A percentile compares a stretch with the other conserved stretches of the same genome.
Evolutionary conservation across 148 eudicot species (phyloP).

Genomic region (Chenopodium suecicum): DNA sequence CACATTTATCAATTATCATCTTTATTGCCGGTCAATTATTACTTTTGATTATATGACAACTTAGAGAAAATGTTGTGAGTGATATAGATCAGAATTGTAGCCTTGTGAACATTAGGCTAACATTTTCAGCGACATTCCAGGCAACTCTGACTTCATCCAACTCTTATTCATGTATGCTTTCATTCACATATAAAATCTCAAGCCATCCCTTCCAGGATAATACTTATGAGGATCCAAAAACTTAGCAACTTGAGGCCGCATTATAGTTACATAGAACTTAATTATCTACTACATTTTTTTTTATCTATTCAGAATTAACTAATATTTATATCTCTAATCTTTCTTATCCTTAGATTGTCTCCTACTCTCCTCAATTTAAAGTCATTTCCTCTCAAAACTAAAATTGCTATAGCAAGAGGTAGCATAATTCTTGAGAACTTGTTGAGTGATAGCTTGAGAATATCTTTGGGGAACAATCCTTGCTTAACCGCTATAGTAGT

Average conservation of each 20-base stretch:
- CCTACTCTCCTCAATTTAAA: constrained; percentile 48
- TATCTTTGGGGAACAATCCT: too few species aligned
- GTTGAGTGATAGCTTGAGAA: too few species aligned
- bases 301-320: constrained; percentile 73
- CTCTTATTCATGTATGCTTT: constrained; percentile 63
- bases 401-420: constrained; percentile 79
- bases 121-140: constrained; percentile 28
- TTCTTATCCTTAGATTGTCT: constrained; percentile 42
- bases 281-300: constrained; percentile 47
- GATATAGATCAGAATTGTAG: too few species aligned
- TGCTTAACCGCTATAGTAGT: constrained; percentile 90
- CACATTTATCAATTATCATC: too few species aligned
- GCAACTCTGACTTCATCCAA: constrained; percentile 65
- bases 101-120: too few species aligned
- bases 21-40: too few species aligned
- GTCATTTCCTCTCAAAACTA: constrained; percentile 72
- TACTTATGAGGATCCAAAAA: constrained; percentile 58
- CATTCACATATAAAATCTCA: constrained; percentile 63
- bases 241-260: constrained; percentile 65
- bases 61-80: too few species aligned
- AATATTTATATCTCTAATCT: constrained; percentile 77
- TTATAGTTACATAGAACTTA: constrained; percentile 42
- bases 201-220: constrained; percentile 86
- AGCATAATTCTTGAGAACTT: constrained; percentile 74
- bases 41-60: too few species aligned